phyloP scores from a whole-genome alignment of 257 asterid genomes.

The Plantago elongata region DNA sequence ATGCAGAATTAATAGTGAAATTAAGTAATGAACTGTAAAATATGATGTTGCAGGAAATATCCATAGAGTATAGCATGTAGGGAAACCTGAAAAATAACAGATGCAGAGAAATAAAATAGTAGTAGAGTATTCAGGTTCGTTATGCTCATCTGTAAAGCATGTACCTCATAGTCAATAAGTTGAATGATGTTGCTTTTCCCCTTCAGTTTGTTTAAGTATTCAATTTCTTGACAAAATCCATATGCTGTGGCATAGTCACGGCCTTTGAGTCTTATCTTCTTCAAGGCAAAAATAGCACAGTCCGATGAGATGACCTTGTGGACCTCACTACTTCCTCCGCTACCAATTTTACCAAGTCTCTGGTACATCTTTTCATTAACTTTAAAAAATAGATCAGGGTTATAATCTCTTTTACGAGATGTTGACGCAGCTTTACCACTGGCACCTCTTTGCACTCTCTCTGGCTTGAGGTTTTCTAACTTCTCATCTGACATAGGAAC shows the following conservation, averaged over 20 bases:
- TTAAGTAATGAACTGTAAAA: too few relatives aligned
- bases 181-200: slow-evolving; percentile 90
- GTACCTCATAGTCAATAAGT: slow-evolving; percentile 90
- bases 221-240: slow-evolving; percentile 97
- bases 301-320: slow-evolving; percentile 97
- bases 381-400: slow-evolving; percentile 85
- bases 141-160: too few relatives aligned
- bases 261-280: slow-evolving; percentile 92
- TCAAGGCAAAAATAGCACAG: slow-evolving; percentile 84
- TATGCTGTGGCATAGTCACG: slow-evolving; percentile 95
- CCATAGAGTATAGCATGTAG: too few relatives aligned
- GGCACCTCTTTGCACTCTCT: slow-evolving; percentile 51
- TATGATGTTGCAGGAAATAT: too few relatives aligned
- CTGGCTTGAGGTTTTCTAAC: slow-evolving; percentile 47
- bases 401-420: slow-evolving; percentile 75
- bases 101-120: not conserved
- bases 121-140: not conserved
- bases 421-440: slow-evolving; percentile 57
- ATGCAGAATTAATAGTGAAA: too few relatives aligned
- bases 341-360: slow-evolving; percentile 97
- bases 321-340: slow-evolving; percentile 99
- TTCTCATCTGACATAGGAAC: slow-evolving; percentile 38
- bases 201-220: slow-evolving; percentile 67
- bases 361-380: slow-evolving; percentile 95
- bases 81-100: too few relatives aligned